Evolutionary conservation across 352 stramenopile species (phyloP).

Genomic region (Phytophthora gonapodyides): DNA sequence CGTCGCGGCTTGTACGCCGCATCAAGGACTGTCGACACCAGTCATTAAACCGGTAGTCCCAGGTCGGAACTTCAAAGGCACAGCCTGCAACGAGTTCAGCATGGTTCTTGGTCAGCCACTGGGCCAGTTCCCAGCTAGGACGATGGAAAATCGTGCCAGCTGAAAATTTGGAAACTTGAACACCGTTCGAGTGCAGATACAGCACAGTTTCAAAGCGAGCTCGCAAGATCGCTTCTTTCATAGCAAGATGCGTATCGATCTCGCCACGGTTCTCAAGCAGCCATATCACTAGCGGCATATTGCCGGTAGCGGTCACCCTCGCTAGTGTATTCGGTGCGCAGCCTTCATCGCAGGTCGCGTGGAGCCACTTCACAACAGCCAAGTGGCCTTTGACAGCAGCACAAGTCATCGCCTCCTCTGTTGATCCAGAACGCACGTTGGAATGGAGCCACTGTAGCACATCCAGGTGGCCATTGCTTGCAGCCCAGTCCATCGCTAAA

Average conservation of each 20-base stretch:
- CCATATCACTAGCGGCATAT: slow-evolving; percentile 18
- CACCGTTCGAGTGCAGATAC: slow-evolving; percentile 22
- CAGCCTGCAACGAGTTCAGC: slow-evolving; percentile 7
- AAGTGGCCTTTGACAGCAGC: slow-evolving; percentile 23
- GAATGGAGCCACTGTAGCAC: slow-evolving; percentile 25
- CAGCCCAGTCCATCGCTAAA: slow-evolving; percentile 28
- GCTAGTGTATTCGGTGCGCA: slow-evolving; percentile 16
- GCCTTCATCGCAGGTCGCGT: slow-evolving; percentile 20
- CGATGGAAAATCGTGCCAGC: slow-evolving; percentile 7
- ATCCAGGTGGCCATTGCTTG: slow-evolving; percentile 19
- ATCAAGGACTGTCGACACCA: slow-evolving; percentile 25
- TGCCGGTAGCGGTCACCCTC: slow-evolving; percentile 9
- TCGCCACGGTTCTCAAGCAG: slow-evolving; percentile 25
- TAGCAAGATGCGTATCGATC: slow-evolving; percentile 12
- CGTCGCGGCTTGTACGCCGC: slow-evolving; percentile 8
- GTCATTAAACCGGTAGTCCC: slow-evolving; percentile 30
- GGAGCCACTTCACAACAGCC: slow-evolving; percentile 26
- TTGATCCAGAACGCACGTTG: slow-evolving; percentile 24
- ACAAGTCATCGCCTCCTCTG: slow-evolving; percentile 16
- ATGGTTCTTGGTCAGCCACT: slow-evolving; percentile 27
- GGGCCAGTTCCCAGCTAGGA: slow-evolving; percentile 12
- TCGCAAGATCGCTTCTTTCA: slow-evolving; percentile 17
- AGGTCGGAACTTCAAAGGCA: slow-evolving; percentile 25
- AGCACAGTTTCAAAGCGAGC: slow-evolving; percentile 24
- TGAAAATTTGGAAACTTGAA: slow-evolving; percentile 6